phyloP scores from a whole-genome alignment of 768 basidiomycete species.

The Termitomyces sp. region DNA sequence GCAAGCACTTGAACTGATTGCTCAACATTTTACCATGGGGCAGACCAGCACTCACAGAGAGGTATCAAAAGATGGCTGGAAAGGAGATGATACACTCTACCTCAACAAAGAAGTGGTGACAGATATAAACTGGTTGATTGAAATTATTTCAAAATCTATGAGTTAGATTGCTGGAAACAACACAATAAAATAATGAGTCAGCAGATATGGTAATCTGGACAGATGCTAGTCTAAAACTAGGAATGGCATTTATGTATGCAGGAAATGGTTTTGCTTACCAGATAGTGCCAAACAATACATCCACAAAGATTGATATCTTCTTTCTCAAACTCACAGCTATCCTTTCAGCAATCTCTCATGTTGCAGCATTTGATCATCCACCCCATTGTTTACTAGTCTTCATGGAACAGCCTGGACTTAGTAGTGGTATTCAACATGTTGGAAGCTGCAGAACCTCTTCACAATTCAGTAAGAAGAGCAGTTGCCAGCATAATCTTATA shows the following conservation, averaged over 20 bases:
- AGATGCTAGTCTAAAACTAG: slow-evolving; percentile 13
- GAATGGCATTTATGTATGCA: slow-evolving; percentile 11
- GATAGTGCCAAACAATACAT: not conserved
- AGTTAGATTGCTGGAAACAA: slow-evolving; percentile 16
- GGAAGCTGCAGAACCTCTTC: not conserved
- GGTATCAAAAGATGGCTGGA: not conserved
- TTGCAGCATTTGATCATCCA: slow-evolving; percentile 7
- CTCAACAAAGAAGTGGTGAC: not conserved
- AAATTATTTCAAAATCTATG: slow-evolving; percentile 6
- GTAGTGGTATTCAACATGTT: not conserved
- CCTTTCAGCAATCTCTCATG: not conserved
- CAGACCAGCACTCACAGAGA: not conserved
- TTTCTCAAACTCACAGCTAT: not conserved
- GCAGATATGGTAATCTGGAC: too few species aligned
- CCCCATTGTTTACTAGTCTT: slow-evolving; percentile 15
- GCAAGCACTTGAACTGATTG: not conserved
- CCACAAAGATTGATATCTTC: not conserved
- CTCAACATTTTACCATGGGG: not conserved
- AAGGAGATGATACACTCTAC: not conserved
- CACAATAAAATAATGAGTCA: slow-evolving; percentile 11
- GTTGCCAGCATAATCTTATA: too few species aligned
- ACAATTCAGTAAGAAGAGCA: too few species aligned
- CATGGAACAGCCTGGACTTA: not conserved
- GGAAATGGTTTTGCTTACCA: slow-evolving; percentile 12
- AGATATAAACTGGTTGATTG: slow-evolving; percentile 14